Conservation (phyloP, 2,329 filamentous ascomycete species). For the Colletotrichum orbiculare region DNA sequence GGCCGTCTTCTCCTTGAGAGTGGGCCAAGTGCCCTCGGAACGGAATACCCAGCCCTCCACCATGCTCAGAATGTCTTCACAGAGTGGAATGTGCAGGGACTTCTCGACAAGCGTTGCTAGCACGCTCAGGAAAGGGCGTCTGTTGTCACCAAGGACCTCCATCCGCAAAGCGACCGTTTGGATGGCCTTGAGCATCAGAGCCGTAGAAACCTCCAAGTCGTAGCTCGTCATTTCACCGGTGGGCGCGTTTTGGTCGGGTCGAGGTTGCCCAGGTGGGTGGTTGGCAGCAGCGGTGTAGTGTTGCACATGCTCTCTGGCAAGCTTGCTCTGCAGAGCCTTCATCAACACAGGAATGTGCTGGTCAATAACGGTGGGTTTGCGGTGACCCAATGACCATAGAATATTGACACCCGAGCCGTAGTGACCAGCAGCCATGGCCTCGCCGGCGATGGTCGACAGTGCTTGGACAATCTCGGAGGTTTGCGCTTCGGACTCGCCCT, state of each 20-base stretch:
- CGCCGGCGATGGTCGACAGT: constrained; percentile 86
- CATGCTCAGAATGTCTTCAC: constrained; percentile 92
- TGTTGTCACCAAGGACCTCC: constrained; percentile 89
- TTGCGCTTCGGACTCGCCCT: constrained; percentile 83
- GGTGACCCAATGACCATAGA: constrained; percentile 88
- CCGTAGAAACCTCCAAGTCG: constrained; percentile 89
- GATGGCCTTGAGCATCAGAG: constrained; percentile 93
- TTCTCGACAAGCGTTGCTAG: constrained; percentile 95
- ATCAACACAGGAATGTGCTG: constrained; percentile 88
- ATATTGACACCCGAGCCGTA: constrained; percentile 93
- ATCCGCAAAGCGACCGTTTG: constrained; percentile 93
- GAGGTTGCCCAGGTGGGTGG: constrained; percentile 55
- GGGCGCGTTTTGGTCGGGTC: constrained; percentile 64
- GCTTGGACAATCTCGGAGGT: constrained; percentile 90
- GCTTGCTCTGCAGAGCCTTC: constrained; percentile 91
- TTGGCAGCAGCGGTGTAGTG: constrained; percentile 72
- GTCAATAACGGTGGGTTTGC: constrained; percentile 88
- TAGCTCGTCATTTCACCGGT: constrained; percentile 73
- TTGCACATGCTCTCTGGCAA: constrained; percentile 92
- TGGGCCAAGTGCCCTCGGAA: constrained; percentile 94
- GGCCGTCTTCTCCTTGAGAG: constrained; percentile 97
- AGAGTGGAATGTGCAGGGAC: constrained; percentile 86
- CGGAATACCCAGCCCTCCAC: constrained; percentile 97
- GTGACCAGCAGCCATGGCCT: constrained; percentile 83
- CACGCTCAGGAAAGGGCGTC: constrained; percentile 93